Conservation (phyloP, 805 yeast genomes). For the Sungouiozyma intestinalis region DNA sequence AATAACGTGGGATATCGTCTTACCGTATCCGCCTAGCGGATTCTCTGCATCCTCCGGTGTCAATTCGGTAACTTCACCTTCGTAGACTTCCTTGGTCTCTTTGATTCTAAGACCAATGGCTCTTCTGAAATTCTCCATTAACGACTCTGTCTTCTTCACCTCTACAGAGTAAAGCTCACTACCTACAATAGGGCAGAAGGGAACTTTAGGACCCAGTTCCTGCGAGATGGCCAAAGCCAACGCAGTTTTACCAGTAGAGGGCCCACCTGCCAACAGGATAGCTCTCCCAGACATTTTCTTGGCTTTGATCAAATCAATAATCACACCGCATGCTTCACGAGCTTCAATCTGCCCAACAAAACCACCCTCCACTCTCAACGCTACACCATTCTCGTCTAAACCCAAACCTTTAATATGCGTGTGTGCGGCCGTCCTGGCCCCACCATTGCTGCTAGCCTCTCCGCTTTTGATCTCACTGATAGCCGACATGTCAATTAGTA, state of each 20-base stretch:
- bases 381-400: conserved; percentile 78
- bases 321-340: conserved; percentile 87
- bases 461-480: conserved; percentile 64
- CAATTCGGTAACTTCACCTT: conserved; percentile 94
- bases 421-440: conserved; percentile 78
- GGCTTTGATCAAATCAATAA: conserved; percentile 85
- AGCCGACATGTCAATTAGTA: conserved; percentile 47
- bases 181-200: conserved; percentile 95
- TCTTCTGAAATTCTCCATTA: conserved; percentile 93
- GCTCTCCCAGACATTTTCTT: conserved; percentile 94
- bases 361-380: conserved; percentile 81
- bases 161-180: conserved; percentile 92
- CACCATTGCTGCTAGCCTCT: conserved; percentile 23
- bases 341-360: conserved; percentile 63
- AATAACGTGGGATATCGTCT: conserved; percentile 87
- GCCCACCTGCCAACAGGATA: conserved; percentile 91
- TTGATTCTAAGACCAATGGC: conserved; percentile 94
- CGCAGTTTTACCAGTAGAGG: conserved; percentile 98
- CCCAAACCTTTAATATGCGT: conserved; percentile 96
- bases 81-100: conserved; percentile 95
- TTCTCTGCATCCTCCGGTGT: conserved; percentile 95
- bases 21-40: conserved; percentile 96
- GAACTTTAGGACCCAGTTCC: conserved; percentile 93
- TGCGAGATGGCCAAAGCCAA: conserved; percentile 92
- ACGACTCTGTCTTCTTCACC: conserved; percentile 89